These are phyloP conservation scores for Chaetomiaceae sp. DNA, from an alignment of 2,329 filamentous ascomycete species.

Conservation along the genomic window DNA sequence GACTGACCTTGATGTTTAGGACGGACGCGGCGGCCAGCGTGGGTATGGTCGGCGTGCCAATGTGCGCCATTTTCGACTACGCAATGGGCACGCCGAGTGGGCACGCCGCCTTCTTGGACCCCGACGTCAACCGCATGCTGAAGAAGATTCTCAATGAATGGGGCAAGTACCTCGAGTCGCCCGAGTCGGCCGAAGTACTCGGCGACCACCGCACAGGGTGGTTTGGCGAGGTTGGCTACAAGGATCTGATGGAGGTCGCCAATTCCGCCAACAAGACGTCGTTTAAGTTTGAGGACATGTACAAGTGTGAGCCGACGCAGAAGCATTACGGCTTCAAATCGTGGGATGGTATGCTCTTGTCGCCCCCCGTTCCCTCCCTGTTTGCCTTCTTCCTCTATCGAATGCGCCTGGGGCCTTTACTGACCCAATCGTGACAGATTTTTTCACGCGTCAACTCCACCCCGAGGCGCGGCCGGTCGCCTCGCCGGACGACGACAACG, in stretches of 20 bases:
- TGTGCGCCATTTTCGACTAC: conserved; percentile 49
- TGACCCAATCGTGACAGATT: conserved; percentile 29
- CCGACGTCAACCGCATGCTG: conserved; percentile 47
- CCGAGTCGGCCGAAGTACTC: conserved; percentile 48
- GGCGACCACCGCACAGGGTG: conserved; percentile 41
- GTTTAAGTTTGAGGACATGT: conserved; percentile 53
- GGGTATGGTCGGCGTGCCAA: conserved; percentile 49
- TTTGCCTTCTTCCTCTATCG: too few relatives aligned
- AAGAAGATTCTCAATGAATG: conserved; percentile 53
- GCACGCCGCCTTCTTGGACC: conserved; percentile 48
- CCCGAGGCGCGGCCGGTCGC: conserved; percentile 53
- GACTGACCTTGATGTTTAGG: conserved; percentile 19
- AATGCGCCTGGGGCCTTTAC: background rate
- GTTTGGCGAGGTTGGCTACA: conserved; percentile 46
- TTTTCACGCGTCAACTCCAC: conserved; percentile 57
- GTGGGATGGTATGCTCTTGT: conserved; percentile 50
- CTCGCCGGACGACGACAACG: conserved; percentile 43
- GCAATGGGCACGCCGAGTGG: conserved; percentile 50
- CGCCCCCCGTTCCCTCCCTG: background rate
- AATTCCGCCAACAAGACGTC: conserved; percentile 38
- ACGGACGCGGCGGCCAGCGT: conserved; percentile 45
- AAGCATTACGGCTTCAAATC: conserved; percentile 56
- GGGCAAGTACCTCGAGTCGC: conserved; percentile 48
- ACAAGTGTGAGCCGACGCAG: conserved; percentile 49
- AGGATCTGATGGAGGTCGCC: conserved; percentile 46